Evolutionary conservation across 768 basidiomycete species (phyloP).

Genomic region (Suillus ampliporus): DNA sequence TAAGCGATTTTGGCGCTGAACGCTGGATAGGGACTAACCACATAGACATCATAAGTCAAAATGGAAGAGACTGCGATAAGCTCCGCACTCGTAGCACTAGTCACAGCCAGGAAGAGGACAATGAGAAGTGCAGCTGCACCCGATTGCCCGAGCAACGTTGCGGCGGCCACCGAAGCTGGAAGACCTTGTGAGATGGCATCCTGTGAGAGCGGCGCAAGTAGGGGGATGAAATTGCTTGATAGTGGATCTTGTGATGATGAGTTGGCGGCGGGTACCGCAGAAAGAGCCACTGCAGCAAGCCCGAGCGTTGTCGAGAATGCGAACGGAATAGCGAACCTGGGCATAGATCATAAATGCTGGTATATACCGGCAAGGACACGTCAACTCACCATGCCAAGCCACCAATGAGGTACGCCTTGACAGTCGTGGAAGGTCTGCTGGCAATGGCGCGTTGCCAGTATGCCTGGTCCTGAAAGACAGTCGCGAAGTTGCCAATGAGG

Average conservation of each 20-base stretch:
- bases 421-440: constrained; percentile 79
- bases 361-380: neutral
- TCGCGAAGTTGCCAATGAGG: constrained; percentile 82
- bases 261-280: constrained; percentile 42
- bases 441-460: constrained; percentile 96
- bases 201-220: constrained; percentile 47
- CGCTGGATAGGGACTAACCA: constrained; percentile 43
- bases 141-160: constrained; percentile 77
- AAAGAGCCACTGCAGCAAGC: constrained; percentile 84
- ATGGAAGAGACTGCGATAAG: constrained; percentile 88
- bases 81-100: constrained; percentile 86
- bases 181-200: constrained; percentile 88
- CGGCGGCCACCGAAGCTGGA: constrained; percentile 82
- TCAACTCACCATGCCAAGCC: constrained; percentile 78
- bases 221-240: constrained; percentile 54
- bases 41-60: constrained; percentile 86
- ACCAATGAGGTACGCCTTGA: constrained; percentile 90
- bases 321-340: constrained; percentile 85
- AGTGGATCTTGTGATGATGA: constrained; percentile 44
- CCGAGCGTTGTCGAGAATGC: constrained; percentile 88
- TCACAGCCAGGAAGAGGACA: constrained; percentile 87
- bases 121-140: constrained; percentile 83
- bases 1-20: neutral
- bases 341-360: neutral
- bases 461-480: constrained; percentile 70